A percentile compares a stretch with the other conserved stretches of the same genome.
Conservation (phyloP, 108 stramenopile genomes). For the Fragilaria crotonensis region DNA sequence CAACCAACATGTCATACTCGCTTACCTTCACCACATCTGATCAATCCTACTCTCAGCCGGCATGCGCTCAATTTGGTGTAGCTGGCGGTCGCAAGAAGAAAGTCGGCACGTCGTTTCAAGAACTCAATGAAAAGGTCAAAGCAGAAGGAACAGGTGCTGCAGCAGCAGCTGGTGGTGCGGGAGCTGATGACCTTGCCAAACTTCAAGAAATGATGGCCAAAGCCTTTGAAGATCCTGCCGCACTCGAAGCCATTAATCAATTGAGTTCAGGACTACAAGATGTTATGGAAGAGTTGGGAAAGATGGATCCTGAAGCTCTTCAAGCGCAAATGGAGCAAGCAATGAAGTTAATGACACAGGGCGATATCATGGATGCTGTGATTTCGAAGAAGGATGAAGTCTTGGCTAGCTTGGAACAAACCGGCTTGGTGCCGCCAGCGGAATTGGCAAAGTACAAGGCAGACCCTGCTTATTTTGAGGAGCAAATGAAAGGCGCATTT, state of each 20-base stretch:
- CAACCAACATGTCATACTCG: too few relatives aligned
- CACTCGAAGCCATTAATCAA: slow-evolving; percentile 23
- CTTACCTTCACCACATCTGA: neutral
- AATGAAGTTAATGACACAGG: slow-evolving; percentile 54
- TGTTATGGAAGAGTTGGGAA: slow-evolving; percentile 55
- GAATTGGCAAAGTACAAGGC: slow-evolving; percentile 64
- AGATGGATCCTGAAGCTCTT: slow-evolving; percentile 73
- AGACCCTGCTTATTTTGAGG: slow-evolving; percentile 67
- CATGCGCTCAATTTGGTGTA: slow-evolving; percentile 63
- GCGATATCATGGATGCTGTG: slow-evolving; percentile 44
- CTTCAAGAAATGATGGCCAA: slow-evolving; percentile 35
- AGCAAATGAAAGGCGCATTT: slow-evolving; percentile 69
- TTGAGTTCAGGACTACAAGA: slow-evolving; percentile 26
- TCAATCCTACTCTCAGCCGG: slow-evolving; percentile 26
- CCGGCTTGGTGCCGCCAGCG: slow-evolving; percentile 49
- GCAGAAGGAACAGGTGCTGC: slow-evolving; percentile 17
- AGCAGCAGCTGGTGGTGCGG: slow-evolving; percentile 16
- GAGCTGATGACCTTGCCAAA: slow-evolving; percentile 8
- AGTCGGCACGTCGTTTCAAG: slow-evolving; percentile 36
- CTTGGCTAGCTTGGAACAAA: slow-evolving; percentile 50
- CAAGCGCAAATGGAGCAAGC: slow-evolving; percentile 70
- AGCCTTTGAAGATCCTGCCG: slow-evolving; percentile 36
- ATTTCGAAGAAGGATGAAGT: slow-evolving; percentile 57
- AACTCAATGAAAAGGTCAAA: slow-evolving; percentile 48
- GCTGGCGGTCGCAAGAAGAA: slow-evolving; percentile 36